Conservation (phyloP, 331 rosid species). For the Rosa hybrid region DNA sequence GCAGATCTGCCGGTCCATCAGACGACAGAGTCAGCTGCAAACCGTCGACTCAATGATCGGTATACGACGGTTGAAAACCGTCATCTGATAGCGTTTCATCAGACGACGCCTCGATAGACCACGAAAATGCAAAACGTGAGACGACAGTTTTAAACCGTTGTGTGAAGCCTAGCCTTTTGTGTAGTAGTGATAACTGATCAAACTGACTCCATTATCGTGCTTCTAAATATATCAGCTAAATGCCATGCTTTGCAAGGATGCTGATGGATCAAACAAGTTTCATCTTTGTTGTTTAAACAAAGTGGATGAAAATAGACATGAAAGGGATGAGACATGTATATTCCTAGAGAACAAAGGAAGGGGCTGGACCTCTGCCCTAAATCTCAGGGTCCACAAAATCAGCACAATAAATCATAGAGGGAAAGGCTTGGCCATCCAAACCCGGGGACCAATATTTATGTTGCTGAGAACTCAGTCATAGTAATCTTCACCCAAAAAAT, state of each 20-base stretch:
- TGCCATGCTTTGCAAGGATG: background rate
- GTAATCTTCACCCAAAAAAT: slow-evolving; percentile 15
- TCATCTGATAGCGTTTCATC: no score
- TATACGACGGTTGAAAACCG: no score
- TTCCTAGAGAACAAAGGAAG: slow-evolving; percentile 45
- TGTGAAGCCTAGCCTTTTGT: no score
- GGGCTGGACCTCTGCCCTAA: slow-evolving; percentile 43
- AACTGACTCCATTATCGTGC: no score
- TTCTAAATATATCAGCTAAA: no score
- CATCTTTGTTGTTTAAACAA: background rate
- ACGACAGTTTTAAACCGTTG: no score
- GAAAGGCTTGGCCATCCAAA: slow-evolving; percentile 18
- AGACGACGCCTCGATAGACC: no score
- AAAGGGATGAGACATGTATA: slow-evolving; percentile 56
- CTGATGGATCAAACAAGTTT: background rate
- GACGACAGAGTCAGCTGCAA: no score
- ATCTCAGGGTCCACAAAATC: slow-evolving; percentile 79
- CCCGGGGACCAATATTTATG: slow-evolving; percentile 43
- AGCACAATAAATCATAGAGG: slow-evolving; percentile 17
- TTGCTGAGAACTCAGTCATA: slow-evolving; percentile 40
- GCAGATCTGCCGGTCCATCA: no score
- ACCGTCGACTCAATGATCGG: no score
- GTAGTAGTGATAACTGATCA: no score
- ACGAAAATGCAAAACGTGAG: no score
- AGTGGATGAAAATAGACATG: slow-evolving; percentile 33